Conservation (phyloP, 2,329 filamentous ascomycete genomes). For the Metarhizium brunneum region DNA sequence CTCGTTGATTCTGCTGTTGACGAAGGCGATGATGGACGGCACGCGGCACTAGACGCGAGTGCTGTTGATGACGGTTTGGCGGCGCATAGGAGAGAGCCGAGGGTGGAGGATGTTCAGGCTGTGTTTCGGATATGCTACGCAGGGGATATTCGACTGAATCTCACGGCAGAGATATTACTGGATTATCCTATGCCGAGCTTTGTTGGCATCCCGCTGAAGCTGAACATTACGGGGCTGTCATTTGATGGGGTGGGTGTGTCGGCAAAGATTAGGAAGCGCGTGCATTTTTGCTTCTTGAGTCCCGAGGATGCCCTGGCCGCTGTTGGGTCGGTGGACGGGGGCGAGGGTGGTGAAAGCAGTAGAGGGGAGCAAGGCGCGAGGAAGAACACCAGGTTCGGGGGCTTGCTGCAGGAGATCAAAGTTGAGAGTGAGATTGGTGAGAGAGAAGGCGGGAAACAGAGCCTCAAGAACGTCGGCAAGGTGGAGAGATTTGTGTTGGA, state of each 20-base stretch:
- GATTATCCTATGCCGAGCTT: constrained; percentile 99
- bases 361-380: constrained; percentile 10
- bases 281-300: constrained; percentile 91
- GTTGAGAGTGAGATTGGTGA: constrained; percentile 98
- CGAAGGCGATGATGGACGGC: constrained; percentile 11
- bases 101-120: constrained; percentile 82
- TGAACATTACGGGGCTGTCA: constrained; percentile 88
- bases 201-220: constrained; percentile 84
- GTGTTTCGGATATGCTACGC: constrained; percentile 85
- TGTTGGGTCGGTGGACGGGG: constrained; percentile 40
- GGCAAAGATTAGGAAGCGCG: constrained; percentile 78
- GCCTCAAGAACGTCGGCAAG: constrained; percentile 96
- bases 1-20: constrained; percentile 27
- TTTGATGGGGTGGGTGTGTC: constrained; percentile 93
- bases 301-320: constrained; percentile 80
- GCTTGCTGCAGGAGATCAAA: constrained; percentile 80
- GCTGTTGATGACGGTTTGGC: background rate
- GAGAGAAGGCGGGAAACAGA: constrained; percentile 84
- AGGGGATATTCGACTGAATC: constrained; percentile 75
- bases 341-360: constrained; percentile 10
- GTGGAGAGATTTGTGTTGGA: constrained; percentile 96
- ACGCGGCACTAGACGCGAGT: background rate
- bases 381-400: constrained; percentile 45
- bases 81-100: constrained; percentile 53
- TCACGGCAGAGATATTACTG: constrained; percentile 90